Conservation (phyloP, 495 filamentous ascomycete genomes). For the Tuber calosporum region DNA sequence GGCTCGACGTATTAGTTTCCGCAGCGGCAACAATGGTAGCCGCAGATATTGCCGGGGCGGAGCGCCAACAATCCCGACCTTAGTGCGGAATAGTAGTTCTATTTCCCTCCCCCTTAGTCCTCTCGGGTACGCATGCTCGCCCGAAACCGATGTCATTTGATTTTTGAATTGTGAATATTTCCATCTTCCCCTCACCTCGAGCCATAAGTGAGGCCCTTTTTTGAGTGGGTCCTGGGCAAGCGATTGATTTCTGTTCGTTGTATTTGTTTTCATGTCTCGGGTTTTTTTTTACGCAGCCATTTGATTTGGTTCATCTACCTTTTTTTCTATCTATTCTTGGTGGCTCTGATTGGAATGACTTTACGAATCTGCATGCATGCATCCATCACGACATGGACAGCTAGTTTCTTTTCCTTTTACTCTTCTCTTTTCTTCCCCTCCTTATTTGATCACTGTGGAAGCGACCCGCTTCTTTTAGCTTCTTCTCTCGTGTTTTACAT, state of each 20-base stretch:
- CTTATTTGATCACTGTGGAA: background rate
- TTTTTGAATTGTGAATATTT: background rate
- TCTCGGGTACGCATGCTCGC: background rate
- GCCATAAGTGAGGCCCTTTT: background rate
- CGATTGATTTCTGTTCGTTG: background rate
- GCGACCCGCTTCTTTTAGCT: background rate
- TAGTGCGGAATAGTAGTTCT: background rate
- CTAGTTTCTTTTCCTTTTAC: background rate
- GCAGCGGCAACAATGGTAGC: constrained; percentile 3
- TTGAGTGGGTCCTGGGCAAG: background rate
- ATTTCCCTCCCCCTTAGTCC: background rate
- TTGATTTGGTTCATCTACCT: background rate
- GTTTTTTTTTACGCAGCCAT: background rate
- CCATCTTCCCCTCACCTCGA: background rate
- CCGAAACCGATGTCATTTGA: background rate
- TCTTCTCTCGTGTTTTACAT: background rate
- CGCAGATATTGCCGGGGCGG: background rate
- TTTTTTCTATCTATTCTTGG: background rate
- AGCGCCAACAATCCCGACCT: background rate
- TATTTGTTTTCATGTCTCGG: background rate
- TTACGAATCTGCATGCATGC: constrained; percentile 3
- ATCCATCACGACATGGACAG: background rate
- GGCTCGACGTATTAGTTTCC: background rate
- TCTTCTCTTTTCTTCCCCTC: background rate
- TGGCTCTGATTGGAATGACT: background rate